Conservation (phyloP, 1,139 yeast genomes). For the Debaryomycetaceae sp. region DNA sequence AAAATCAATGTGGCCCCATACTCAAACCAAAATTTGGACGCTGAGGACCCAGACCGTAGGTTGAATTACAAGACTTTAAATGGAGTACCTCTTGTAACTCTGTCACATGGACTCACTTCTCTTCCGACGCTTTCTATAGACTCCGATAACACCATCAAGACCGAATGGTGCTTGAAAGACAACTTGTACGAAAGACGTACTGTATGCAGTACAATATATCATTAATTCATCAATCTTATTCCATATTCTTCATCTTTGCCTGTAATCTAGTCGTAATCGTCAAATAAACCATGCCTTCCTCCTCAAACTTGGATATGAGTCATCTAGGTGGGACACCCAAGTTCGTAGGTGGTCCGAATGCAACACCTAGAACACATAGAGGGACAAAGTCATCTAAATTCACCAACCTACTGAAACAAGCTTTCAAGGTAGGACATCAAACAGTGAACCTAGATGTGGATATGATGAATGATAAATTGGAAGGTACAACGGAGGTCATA, state of each 20-base stretch:
- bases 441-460: conserved; percentile 67
- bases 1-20: conserved; percentile 18
- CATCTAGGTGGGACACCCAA: conserved; percentile 11
- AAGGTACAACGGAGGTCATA: conserved; percentile 83
- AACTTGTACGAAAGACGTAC: conserved; percentile 11
- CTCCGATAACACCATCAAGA: conserved; percentile 6
- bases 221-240: neutral
- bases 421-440: conserved; percentile 64
- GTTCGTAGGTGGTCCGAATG: conserved; percentile 7
- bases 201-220: conserved; percentile 7
- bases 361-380: conserved; percentile 20
- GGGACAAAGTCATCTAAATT: conserved; percentile 17
- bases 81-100: conserved; percentile 6
- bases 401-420: conserved; percentile 32
- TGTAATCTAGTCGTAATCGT: neutral
- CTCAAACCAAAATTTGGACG: neutral
- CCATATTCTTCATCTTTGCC: neutral
- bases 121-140: conserved; percentile 20
- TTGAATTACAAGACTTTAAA: neutral
- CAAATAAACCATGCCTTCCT: conserved; percentile 18
- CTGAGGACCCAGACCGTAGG: neutral
- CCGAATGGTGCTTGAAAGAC: conserved; percentile 20
- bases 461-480: conserved; percentile 46
- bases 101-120: conserved; percentile 10
- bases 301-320: conserved; percentile 13